Percentiles rank a stretch among this genome's conserved stretches.
Conservation (phyloP, 1,284 basidiomycete species). For the Flammula alnicola region DNA sequence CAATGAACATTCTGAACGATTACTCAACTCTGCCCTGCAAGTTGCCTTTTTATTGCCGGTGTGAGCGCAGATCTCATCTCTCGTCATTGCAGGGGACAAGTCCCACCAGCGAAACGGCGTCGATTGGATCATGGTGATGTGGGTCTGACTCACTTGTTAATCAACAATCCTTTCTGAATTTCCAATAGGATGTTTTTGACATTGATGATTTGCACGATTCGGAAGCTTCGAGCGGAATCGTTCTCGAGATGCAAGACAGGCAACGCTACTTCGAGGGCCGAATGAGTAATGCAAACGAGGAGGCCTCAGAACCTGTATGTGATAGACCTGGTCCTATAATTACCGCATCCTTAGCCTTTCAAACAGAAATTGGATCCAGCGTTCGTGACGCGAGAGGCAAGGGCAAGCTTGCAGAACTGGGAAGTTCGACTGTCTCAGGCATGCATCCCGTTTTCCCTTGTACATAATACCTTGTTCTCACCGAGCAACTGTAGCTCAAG, state of each 20-base stretch:
- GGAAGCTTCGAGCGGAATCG: constrained; percentile 66
- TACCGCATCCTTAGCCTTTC: background rate
- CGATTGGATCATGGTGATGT: constrained; percentile 50
- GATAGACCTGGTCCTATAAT: background rate
- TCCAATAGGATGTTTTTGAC: constrained; percentile 63
- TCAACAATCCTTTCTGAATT: background rate
- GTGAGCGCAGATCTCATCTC: background rate
- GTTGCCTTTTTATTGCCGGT: constrained; percentile 29
- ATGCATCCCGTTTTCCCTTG: constrained; percentile 4
- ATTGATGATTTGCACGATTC: constrained; percentile 85
- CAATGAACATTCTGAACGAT: constrained; percentile 93
- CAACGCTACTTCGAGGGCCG: constrained; percentile 78
- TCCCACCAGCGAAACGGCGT: constrained; percentile 61
- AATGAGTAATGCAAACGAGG: constrained; percentile 39
- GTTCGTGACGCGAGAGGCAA: constrained; percentile 48
- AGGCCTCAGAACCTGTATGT: constrained; percentile 18
- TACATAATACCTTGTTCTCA: background rate
- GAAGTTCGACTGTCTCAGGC: constrained; percentile 62
- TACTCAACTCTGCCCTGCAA: constrained; percentile 79
- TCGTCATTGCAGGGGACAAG: constrained; percentile 56
- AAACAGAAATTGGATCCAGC: constrained; percentile 23
- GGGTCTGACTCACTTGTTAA: constrained; percentile 11
- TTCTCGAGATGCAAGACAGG: constrained; percentile 83
- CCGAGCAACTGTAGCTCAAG: constrained; percentile 50
- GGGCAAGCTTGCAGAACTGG: constrained; percentile 59